Percentiles rank a stretch among this genome's conserved stretches.
Conservation (phyloP, 257 asterid species). For the Nicotiana knightiana region DNA sequence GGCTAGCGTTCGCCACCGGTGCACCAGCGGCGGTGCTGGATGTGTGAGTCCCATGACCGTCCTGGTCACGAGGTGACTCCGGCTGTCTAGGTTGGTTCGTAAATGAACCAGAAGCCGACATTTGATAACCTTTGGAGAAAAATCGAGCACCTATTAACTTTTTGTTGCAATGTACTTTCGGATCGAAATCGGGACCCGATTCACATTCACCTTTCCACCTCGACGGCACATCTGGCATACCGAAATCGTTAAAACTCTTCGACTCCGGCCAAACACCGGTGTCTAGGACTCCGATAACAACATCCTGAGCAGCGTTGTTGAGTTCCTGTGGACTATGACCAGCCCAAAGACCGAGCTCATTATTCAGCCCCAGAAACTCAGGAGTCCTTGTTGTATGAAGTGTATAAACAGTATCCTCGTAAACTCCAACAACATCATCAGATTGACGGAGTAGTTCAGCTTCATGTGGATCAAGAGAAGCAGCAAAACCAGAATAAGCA, state of each 20-base stretch:
- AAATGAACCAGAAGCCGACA: constrained; percentile 17
- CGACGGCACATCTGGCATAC: constrained; percentile 28
- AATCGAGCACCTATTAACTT: constrained; percentile 37
- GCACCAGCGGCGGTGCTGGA: constrained; percentile 44
- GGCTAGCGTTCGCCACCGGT: constrained; percentile 32
- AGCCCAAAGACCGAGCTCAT: constrained; percentile 20
- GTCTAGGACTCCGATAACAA: constrained; percentile 37
- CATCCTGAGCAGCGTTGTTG: constrained; percentile 34
- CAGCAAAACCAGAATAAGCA: constrained; percentile 42
- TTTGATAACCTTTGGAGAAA: constrained; percentile 34
- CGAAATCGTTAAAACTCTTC: constrained; percentile 30
- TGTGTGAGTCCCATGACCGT: constrained; percentile 51
- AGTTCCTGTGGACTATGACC: constrained; percentile 23
- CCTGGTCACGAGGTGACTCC: constrained; percentile 36
- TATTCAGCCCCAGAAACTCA: constrained; percentile 32
- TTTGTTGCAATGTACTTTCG: constrained; percentile 34
- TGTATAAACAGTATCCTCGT: constrained; percentile 31
- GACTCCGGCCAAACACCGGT: constrained; percentile 60
- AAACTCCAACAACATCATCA: constrained; percentile 35
- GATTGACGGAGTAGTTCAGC: constrained; percentile 35
- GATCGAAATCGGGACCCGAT: constrained; percentile 27
- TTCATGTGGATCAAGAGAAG: constrained; percentile 23
- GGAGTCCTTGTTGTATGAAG: constrained; percentile 46
- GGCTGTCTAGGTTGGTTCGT: constrained; percentile 9
- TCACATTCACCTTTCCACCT: constrained; percentile 42